These are phyloP conservation scores for Hymenoscyphus repandus DNA, from an alignment of 2,329 filamentous ascomycete genomes.

Conservation along the genomic window DNA sequence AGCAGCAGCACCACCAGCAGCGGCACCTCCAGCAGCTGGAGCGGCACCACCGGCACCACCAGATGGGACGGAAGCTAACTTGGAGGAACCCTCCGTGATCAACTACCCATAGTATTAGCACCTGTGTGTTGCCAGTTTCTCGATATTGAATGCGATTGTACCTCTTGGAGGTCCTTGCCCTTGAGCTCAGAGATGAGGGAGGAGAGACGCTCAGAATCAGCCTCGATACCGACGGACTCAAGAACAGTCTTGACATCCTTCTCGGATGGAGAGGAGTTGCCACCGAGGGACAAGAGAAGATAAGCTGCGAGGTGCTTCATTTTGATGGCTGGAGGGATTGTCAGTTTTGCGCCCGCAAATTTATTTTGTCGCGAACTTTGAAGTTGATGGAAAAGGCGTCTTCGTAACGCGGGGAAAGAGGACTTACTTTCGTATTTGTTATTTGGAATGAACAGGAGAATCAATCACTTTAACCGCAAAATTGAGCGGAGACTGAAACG, in stretches of 20 bases:
- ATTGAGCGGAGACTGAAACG: slow-evolving; percentile 99
- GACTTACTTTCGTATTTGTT: slow-evolving; percentile 25
- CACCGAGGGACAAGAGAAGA: slow-evolving; percentile 91
- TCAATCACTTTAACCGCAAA: slow-evolving; percentile 99
- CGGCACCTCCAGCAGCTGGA: slow-evolving; percentile 62
- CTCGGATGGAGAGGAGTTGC: slow-evolving; percentile 84
- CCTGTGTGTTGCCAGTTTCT: neutral
- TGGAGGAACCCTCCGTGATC: slow-evolving; percentile 81
- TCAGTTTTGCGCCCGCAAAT: slow-evolving; percentile 15
- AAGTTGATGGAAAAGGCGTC: neutral
- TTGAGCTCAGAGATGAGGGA: slow-evolving; percentile 86
- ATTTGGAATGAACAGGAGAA: slow-evolving; percentile 64
- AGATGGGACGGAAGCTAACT: slow-evolving; percentile 96
- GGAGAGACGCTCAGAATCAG: slow-evolving; percentile 78
- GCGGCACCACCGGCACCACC: slow-evolving; percentile 74
- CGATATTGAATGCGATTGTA: slow-evolving; percentile 38
- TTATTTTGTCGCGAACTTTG: slow-evolving; percentile 5
- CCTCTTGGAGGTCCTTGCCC: slow-evolving; percentile 90
- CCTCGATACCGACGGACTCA: slow-evolving; percentile 90
- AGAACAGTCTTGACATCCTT: slow-evolving; percentile 84
- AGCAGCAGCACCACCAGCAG: slow-evolving; percentile 57
- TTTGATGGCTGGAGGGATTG: slow-evolving; percentile 48
- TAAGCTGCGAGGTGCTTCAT: slow-evolving; percentile 99
- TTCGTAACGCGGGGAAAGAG: neutral
- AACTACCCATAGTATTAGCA: slow-evolving; percentile 52